These are phyloP conservation scores for Mycogone perniciosa DNA, from an alignment of 2,329 filamentous ascomycete species.

Conservation along the genomic window DNA sequence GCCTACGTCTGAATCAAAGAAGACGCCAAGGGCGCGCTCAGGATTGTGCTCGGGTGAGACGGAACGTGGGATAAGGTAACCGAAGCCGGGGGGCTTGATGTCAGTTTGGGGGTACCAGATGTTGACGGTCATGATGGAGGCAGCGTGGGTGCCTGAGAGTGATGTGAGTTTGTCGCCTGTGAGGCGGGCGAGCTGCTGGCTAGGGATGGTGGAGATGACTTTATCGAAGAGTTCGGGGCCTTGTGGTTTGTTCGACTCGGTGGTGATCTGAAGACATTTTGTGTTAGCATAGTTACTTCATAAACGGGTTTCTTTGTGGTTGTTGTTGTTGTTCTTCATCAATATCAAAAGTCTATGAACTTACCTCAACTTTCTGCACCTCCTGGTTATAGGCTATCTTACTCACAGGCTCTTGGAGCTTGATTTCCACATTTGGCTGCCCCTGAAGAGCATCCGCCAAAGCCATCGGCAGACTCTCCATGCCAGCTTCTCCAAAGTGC, in stretches of 20 bases:
- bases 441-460: slow-evolving; percentile 44
- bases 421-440: slow-evolving; percentile 55
- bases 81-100: slow-evolving; percentile 68
- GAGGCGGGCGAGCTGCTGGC: slow-evolving; percentile 36
- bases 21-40: slow-evolving; percentile 78
- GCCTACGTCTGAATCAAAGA: slow-evolving; percentile 71
- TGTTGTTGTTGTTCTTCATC: too few species aligned
- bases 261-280: slow-evolving; percentile 14
- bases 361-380: slow-evolving; percentile 37
- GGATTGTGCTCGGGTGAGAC: slow-evolving; percentile 67
- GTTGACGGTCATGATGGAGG: slow-evolving; percentile 89
- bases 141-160: slow-evolving; percentile 52
- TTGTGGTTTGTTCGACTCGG: slow-evolving; percentile 5
- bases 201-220: slow-evolving; percentile 59
- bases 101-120: slow-evolving; percentile 67
- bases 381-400: slow-evolving; percentile 36
- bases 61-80: slow-evolving; percentile 81
- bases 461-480: slow-evolving; percentile 52
- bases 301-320: background rate
- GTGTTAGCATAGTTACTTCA: background rate
- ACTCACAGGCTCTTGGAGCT: slow-evolving; percentile 41
- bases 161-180: slow-evolving; percentile 36
- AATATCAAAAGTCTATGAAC: slow-evolving; percentile 2
- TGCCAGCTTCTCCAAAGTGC: slow-evolving; percentile 46
- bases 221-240: slow-evolving; percentile 41